Base-by-base conservation (phyloP, 176 grass and related monocot genomes). In the Rhipidocladum racemiflorum region DNA sequence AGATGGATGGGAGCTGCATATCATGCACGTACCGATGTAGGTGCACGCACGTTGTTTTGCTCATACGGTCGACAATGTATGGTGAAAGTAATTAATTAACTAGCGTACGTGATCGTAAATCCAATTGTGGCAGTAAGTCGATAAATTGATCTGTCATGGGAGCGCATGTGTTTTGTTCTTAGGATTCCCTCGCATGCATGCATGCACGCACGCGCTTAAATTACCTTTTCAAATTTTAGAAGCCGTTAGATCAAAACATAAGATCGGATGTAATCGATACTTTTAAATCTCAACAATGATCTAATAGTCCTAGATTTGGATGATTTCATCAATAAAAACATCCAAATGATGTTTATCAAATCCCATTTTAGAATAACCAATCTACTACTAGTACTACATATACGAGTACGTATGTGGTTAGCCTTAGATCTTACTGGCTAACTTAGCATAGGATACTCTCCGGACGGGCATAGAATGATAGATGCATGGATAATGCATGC, bases 361-460 rank as follows among this genome's bases (percentile, higher is more conserved):
- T n/a, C n/a, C n/a, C n/a, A 4, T 21, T 18, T 21, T 32, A 32
- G 30, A 4, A 32, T 11, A 7, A 14, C 24, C 56, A 30, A 62
- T 27, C 14, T 13, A 43, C 16, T 4, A 39, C 4, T 35, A 42
- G 53, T 29, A 23, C 20, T 61, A 24, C 51, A 2, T 32, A 32
- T 46, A 11, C 25, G 43, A 12, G 61, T 30, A 0, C 1, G 30
- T n/a, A 9, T 60, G 54, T 20, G 36, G 73, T 17, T 75, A 27
- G 7, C 24, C 32, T 9, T 56, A 21, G 35, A 76, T 76, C n/a
- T 42, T 60, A 60, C 34, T 55, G 57, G n/a, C 39, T 75, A 32
- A 32, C 14, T 42, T 68, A 68, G 65, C 79, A 69, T 81, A 81
- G 79, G 79, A 71, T 81, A 29, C 66, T 70, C 66, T 14, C 53